Conservation (phyloP, 2,329 filamentous ascomycete species). For the Ascomycota sp. region DNA sequence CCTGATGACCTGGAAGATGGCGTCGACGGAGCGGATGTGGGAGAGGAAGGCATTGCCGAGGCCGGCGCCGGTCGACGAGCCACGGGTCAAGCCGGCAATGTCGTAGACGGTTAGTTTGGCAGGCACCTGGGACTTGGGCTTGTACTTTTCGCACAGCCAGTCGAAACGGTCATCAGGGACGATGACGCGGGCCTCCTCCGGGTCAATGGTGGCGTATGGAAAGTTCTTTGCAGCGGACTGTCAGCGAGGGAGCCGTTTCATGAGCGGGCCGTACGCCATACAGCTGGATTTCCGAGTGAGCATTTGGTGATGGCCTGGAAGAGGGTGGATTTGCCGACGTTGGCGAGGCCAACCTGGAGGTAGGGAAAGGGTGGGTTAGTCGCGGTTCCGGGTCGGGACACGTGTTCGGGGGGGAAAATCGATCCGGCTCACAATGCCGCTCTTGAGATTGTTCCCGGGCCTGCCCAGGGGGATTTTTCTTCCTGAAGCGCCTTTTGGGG, state of each 20-base stretch:
- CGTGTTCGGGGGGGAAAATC: too few relatives aligned
- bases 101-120: slow-evolving; percentile 97
- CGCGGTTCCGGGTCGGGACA: neutral
- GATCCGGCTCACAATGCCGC: slow-evolving; percentile 63
- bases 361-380: neutral
- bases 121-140: slow-evolving; percentile 91
- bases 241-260: slow-evolving; percentile 13
- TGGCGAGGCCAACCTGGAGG: slow-evolving; percentile 82
- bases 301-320: slow-evolving; percentile 99
- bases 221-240: slow-evolving; percentile 50
- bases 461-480: slow-evolving; percentile 92
- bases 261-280: slow-evolving; percentile 25
- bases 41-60: slow-evolving; percentile 96
- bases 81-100: slow-evolving; percentile 88
- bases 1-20: slow-evolving; percentile 91
- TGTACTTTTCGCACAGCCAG: slow-evolving; percentile 90
- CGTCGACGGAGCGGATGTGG: slow-evolving; percentile 93
- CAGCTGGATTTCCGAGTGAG: slow-evolving; percentile 87
- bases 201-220: slow-evolving; percentile 96
- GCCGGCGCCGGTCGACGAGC: slow-evolving; percentile 91
- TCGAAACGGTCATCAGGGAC: slow-evolving; percentile 93
- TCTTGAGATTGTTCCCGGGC: slow-evolving; percentile 96
- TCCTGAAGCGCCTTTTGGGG: slow-evolving; percentile 82
- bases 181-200: slow-evolving; percentile 92
- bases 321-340: slow-evolving; percentile 97